Base-by-base conservation (phyloP, 2,329 filamentous ascomycete species). In the Pseudogymnoascus sp. region DNA sequence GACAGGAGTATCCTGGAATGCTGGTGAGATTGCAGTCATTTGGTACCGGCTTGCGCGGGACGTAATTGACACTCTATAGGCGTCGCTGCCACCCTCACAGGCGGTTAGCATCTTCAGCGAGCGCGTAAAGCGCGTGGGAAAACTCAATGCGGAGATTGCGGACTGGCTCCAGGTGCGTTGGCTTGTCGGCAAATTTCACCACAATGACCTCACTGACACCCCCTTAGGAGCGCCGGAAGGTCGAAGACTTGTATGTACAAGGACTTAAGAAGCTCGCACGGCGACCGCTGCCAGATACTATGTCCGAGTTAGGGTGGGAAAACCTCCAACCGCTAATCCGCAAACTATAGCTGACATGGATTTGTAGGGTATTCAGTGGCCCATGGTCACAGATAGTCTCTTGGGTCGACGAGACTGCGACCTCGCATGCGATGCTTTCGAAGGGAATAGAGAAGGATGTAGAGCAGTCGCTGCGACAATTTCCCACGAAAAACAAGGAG, bases 1-100 rank as follows among this genome's bases (percentile, higher is more conserved):
- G 91, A 76, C 82, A 89, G 75, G 93, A 97, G 76, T 97, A 97
- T 80, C 91, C 93, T 74, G 87, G 86, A 69, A 87, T 97, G 84
- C 87, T 96, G 87, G 93, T 97, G 81, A 81, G 88, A 76, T 63
- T 62, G n/a, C 7, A 63, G 64, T 66, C 64, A 59, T 47, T 59
- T 37, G 39, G 37, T 57, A 59, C 60, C 63, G 58, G 61, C 39
- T 61, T 61, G 43, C 58, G 47, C 54, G 35, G 50, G 67, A 71
- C 70, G 67, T 57, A 61, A 60, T 62, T 67, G 41, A 66, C 60
- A 39, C 60, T 28, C 60, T 62, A 64, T 68, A 97, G 93, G 86
- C 87, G 67, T 83, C 84, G 70, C 81, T 99, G 69, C 85, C 90
- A 74, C 93, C 94, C 25, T 77, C 77, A 67, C 90, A 94, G 77